phyloP scores from a whole-genome alignment of 129 eudicot species.

The Mikania micrantha region DNA sequence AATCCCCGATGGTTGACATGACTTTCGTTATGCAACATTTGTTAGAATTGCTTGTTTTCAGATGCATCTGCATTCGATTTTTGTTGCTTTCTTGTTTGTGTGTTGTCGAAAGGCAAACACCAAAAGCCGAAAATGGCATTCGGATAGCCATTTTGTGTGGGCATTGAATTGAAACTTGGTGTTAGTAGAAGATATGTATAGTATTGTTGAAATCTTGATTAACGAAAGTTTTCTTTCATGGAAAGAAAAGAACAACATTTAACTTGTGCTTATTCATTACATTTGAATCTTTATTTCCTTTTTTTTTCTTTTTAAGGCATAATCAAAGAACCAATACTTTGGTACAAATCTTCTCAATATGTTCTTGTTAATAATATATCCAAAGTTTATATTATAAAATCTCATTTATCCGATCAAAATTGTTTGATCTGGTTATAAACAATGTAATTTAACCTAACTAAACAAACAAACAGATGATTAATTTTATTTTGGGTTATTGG shows the following conservation, averaged over 20 bases:
- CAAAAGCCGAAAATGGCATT: conserved; percentile 15
- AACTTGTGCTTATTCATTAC: conserved; percentile 10
- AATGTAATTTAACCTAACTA: no score
- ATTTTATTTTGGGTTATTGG: no score
- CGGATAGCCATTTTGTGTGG: conserved; percentile 25
- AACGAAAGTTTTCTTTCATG: background rate
- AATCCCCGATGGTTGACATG: conserved; percentile 15
- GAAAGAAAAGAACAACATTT: conserved; percentile 21
- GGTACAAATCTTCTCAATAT: background rate
- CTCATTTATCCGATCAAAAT: no score
- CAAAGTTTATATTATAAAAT: no score
- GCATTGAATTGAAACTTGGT: background rate
- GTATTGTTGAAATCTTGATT: background rate
- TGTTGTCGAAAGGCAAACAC: background rate
- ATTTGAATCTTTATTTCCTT: no score
- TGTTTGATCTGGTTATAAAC: no score
- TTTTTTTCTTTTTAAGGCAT: no score
- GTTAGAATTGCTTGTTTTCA: background rate
- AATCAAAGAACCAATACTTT: background rate
- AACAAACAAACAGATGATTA: no score
- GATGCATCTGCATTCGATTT: background rate
- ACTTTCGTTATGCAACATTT: background rate
- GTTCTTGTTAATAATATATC: background rate
- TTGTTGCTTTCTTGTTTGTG: conserved; percentile 1
- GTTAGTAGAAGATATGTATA: background rate